Evolutionary conservation across 306 rosid species (phyloP), one percentile per base, ranked within the genome.

Genomic region (Pyrus pyrifolia): DNA sequence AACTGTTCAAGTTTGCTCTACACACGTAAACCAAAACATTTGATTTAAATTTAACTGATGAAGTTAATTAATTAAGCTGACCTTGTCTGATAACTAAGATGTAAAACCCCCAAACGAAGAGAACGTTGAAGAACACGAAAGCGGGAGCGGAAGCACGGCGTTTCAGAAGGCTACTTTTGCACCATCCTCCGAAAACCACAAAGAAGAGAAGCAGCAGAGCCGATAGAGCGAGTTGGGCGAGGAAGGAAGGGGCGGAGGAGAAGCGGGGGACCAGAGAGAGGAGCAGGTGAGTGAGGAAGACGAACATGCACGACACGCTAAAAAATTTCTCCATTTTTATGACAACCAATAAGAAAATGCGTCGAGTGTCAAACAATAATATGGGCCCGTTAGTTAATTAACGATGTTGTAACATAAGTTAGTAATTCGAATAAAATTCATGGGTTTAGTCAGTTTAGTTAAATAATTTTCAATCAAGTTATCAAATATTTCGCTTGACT

Each of bases 81-180:
- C 90, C 85, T 67, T 76, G 71, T 67, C 90, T 76, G 70, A 87
- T 64, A 67, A 79, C 61, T 71, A 78, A 65, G 23, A 82, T 6
- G 66, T 87, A 84, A 58, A 82, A 64, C 14, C 78, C 76, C 88
- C 90, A 87, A 68, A 84, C 8, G 33, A 87, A 87, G 25, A 84
- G 75, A 61, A 82, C 57, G 42, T 27, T 84, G 83, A 77, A 84
- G 83, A 87, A 68, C 25, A 87, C 88, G 64, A 84, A 77, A 68
- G 90, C 90, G 7, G 88, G 79, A 57, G 90, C 86, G 0, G 86
- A 84, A 8, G 80, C 81, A 17, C 30, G 65, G 15, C 76, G 68
- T 71, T 83, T 78, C 19, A 87, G 73, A 77, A 82, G 68, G 46
- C 30, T 73, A 42, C 88, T 80, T 81, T 83, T 77, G 79, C 62